Evolutionary conservation across 208 protist genomes (phyloP), one percentile per base, ranked within the genome.

Genomic region (Leptomonas seymouri): DNA sequence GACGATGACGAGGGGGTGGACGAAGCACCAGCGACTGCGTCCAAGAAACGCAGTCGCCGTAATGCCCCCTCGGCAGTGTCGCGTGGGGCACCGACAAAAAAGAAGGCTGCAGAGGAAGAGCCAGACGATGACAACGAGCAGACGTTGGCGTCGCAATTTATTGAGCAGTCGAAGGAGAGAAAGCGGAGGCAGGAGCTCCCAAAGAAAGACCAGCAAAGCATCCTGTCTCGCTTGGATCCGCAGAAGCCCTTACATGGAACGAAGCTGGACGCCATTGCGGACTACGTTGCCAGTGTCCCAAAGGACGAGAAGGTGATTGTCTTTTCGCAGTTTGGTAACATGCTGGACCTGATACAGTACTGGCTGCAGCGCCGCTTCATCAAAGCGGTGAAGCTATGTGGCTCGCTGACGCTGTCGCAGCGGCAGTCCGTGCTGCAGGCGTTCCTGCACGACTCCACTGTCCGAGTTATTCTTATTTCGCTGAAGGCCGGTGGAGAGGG

Each of bases 401-500:
- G 96, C 41, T 89, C 71, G 49, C 93, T 99, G 63, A 89, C 89
- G 39, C 61, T 96, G 28, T 73, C 88, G 39, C 87, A 92, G 76
- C 85, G 94, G 28, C 86, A 93, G 61, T 69, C 89, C 16, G 87
- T 96, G 53, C 73, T 98, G 46, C 75, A 91, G 48, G 88, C 85
- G 23, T 98, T 96, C 58, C 74, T 90, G 31, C 81, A 91, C 51
- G 89, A 95, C 66, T 61, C 77, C n/a, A 87, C 71, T 1, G 89
- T 98, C 54, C 93, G 96, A 15, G 80, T 98, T 8, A 99, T 99
- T 64, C 76, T 99, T 21, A 92, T 99, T n/a, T 98, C 93, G 18
- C 98, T 99, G 3, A 97, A 98, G 56, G 98, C 99, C 1, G 99
- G 99, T 63, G 99, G 99, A 20, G 89, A 99, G 28, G 99, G 99